phyloP scores from a whole-genome alignment of 495 filamentous ascomycete genomes.

The Peziza echinospora region DNA sequence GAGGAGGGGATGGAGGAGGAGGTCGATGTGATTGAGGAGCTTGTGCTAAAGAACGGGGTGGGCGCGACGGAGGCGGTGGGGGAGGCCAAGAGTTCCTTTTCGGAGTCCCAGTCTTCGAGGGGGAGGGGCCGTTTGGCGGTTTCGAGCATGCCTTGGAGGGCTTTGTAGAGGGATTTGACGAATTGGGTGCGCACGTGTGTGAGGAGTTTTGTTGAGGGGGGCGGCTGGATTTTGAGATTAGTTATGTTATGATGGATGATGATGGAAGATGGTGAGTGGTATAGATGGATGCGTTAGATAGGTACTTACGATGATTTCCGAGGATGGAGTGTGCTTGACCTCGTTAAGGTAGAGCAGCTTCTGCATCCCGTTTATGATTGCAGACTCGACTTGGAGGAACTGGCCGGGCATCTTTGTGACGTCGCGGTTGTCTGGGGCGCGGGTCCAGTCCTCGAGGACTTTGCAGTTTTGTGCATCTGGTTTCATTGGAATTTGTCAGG shows the following conservation, averaged over 20 bases:
- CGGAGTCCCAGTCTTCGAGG: conserved; percentile 35
- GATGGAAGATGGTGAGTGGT: too few relatives aligned
- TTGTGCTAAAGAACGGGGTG: conserved; percentile 13
- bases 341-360: conserved; percentile 85
- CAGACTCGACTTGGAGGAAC: conserved; percentile 59
- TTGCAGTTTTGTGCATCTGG: conserved; percentile 82
- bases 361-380: conserved; percentile 63
- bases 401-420: conserved; percentile 73
- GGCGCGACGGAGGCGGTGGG: conserved; percentile 8
- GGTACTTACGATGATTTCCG: background rate
- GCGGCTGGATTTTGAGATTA: too few relatives aligned
- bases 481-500: too few relatives aligned
- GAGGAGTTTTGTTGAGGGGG: conserved; percentile 62
- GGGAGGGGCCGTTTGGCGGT: conserved; percentile 57
- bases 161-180: conserved; percentile 76
- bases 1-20: too few relatives aligned
- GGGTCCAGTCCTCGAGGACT: conserved; percentile 76
- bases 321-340: conserved; percentile 26
- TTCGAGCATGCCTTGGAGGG: conserved; percentile 81
- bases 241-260: too few relatives aligned
- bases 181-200: conserved; percentile 73
- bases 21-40: conserved; percentile 9
- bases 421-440: conserved; percentile 52
- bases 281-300: background rate
- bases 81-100: conserved; percentile 22